Percentiles rank a stretch among this genome's conserved stretches.
Conservation (phyloP, 768 basidiomycete species). For the Termitomyces eurrhizus region DNA sequence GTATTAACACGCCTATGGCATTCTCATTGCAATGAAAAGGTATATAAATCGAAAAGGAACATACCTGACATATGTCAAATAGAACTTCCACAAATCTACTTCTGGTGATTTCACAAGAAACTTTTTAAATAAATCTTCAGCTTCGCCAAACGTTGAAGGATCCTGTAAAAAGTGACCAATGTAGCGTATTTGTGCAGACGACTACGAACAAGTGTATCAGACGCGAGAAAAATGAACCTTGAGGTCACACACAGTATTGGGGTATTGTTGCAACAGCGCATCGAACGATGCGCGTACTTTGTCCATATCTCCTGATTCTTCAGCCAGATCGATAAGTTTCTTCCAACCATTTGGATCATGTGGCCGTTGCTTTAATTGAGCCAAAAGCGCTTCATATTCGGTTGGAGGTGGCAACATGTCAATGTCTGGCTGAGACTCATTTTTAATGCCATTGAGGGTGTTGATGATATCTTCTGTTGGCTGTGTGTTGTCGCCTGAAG, state of each 20-base stretch:
- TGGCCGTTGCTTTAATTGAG: constrained; percentile 61
- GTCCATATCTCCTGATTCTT: constrained; percentile 72
- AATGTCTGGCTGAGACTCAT: constrained; percentile 21
- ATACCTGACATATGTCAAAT: constrained; percentile 89
- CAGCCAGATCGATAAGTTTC: constrained; percentile 71
- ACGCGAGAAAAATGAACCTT: constrained; percentile 8
- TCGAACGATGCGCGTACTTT: constrained; percentile 82
- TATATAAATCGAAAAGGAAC: constrained; percentile 23
- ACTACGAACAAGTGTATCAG: constrained; percentile 37
- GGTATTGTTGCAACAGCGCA: constrained; percentile 77
- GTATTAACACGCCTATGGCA: constrained; percentile 56
- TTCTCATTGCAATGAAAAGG: neutral
- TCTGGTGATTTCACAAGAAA: constrained; percentile 83
- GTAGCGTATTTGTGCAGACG: constrained; percentile 81
- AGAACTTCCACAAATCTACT: constrained; percentile 90
- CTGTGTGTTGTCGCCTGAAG: constrained; percentile 27
- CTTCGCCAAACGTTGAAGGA: constrained; percentile 64
- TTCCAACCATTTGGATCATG: constrained; percentile 79
- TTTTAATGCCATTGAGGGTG: constrained; percentile 23
- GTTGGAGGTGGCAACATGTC: constrained; percentile 39
- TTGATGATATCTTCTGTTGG: constrained; percentile 33
- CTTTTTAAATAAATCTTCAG: constrained; percentile 85
- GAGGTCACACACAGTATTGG: constrained; percentile 77
- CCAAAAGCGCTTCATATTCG: constrained; percentile 64
- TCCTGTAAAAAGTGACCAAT: constrained; percentile 70